A percentile compares a stretch with the other conserved stretches of the same genome.
phyloP scores from a whole-genome alignment of 306 rosid species.

The Boehmeria nivea region DNA sequence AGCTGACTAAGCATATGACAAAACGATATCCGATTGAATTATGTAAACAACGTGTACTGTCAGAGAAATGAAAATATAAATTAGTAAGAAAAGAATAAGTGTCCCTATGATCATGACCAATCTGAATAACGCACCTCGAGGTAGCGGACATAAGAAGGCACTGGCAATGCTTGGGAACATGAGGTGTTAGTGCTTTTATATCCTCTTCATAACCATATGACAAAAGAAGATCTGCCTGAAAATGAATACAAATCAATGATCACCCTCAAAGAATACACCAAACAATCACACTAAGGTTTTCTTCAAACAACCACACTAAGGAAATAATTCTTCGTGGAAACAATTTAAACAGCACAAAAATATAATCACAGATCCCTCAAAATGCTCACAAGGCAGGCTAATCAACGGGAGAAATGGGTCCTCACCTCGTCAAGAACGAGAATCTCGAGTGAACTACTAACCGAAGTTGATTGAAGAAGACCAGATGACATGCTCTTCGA shows the following conservation, averaged over 20 bases:
- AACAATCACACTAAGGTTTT: too few species aligned
- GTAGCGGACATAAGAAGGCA: constrained; percentile 98
- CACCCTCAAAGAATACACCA: neutral
- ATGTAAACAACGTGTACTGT: too few species aligned
- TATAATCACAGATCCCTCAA: too few species aligned
- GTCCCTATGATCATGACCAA: constrained; percentile 16
- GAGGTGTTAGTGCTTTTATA: constrained; percentile 71
- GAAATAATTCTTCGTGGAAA: too few species aligned
- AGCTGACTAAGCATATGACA: too few species aligned
- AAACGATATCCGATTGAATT: too few species aligned
- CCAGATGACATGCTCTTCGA: constrained; percentile 72
- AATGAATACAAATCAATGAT: constrained; percentile 24
- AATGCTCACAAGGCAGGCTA: too few species aligned
- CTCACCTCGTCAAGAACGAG: constrained; percentile 96
- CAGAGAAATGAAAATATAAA: too few species aligned
- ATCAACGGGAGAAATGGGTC: too few species aligned
- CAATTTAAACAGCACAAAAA: too few species aligned
- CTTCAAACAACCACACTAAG: too few species aligned
- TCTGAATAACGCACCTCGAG: constrained; percentile 56
- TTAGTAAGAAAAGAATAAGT: constrained; percentile 11
- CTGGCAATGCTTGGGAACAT: constrained; percentile 81
- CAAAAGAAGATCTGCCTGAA: constrained; percentile 93
- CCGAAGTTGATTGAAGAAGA: constrained; percentile 49
- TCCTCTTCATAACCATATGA: constrained; percentile 90
- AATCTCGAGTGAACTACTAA: constrained; percentile 61